Evolutionary conservation across 371 early-diverging fungal genomes (phyloP), one percentile per base, ranked within the genome.

Genomic region (Mucor indicus): DNA sequence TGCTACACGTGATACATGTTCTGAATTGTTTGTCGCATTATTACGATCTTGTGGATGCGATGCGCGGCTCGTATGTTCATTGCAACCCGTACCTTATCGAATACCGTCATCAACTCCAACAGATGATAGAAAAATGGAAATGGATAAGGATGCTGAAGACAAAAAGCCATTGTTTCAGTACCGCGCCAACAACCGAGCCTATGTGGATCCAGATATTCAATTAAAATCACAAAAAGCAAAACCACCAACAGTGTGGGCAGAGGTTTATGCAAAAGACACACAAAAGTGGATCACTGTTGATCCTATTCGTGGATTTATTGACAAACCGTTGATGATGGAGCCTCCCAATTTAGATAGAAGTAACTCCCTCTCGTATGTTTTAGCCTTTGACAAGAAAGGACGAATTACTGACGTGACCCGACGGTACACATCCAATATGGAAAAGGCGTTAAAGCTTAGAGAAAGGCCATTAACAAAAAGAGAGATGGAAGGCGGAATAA

Each of bases 251-350:
- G 72, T 83, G 3, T 87, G 89, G 89, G 60, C 72, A 13, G 89
- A 88, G 36, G 69, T 85, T 3, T 82, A 70, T 30, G 65, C 74
- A 23, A 38, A 46, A 11, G 49, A 55, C 4, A 62, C 60, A 11
- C 45, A 65, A 9, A 58, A 60, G 20, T 90, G 89, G 89, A 68
- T 87, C 10, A 64, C 78, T 11, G 56, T 90, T 10, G 85, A 87
- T 53, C 83, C 85, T 1, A 63, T 85, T 5, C 68, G 81, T 8
- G 76, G 72, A 1, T 21, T 68, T n/a, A 75, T 79, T 20, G 69
- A 81, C 42, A 59, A 69, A 19, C 74, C 83, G 12, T 51, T 55
- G 16, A 50, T 64, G 11, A 72, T 85, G 79, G 81, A 81, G 22
- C 83, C 85, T 6, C 43, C 72, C 3, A 44, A 23, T 1, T 44